Evolutionary conservation across 2,329 filamentous ascomycete genomes (phyloP).

Genomic region (Ustulina deusta): DNA sequence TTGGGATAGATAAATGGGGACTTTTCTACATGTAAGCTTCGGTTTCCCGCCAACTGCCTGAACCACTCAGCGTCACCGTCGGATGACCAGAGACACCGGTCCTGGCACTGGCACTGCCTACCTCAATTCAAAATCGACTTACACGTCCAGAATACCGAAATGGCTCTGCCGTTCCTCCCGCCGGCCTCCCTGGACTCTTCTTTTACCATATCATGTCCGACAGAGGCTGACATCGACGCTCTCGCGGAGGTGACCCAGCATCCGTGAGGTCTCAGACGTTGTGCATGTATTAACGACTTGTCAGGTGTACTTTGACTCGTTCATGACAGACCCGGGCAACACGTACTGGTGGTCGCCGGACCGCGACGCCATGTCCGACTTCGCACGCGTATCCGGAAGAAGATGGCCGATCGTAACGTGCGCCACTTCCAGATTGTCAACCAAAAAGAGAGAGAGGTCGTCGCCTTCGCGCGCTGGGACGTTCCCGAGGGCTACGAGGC

Average conservation of each 20-base stretch:
- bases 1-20: not conserved
- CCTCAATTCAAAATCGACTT: not conserved
- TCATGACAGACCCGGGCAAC: conserved; percentile 43
- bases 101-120: not conserved
- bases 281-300: not conserved
- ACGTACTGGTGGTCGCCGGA: conserved; percentile 50
- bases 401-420: conserved; percentile 47
- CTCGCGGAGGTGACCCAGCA: conserved; percentile 38
- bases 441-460: conserved; percentile 35
- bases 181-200: conserved; percentile 43
- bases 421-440: conserved; percentile 53
- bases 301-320: conserved; percentile 47
- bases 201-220: conserved; percentile 47
- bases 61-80: not conserved
- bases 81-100: not conserved
- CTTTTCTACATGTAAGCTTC: conserved; percentile 15
- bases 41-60: not conserved
- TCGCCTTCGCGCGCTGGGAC: conserved; percentile 53
- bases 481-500: conserved; percentile 49
- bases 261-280: not conserved
- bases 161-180: conserved; percentile 46
- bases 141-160: conserved; percentile 21
- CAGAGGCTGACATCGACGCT: conserved; percentile 47
- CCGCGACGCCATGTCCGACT: conserved; percentile 44
- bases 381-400: conserved; percentile 43